Conservation (phyloP, 177 flowering plant species). For the Tripterygium wilfordii region DNA sequence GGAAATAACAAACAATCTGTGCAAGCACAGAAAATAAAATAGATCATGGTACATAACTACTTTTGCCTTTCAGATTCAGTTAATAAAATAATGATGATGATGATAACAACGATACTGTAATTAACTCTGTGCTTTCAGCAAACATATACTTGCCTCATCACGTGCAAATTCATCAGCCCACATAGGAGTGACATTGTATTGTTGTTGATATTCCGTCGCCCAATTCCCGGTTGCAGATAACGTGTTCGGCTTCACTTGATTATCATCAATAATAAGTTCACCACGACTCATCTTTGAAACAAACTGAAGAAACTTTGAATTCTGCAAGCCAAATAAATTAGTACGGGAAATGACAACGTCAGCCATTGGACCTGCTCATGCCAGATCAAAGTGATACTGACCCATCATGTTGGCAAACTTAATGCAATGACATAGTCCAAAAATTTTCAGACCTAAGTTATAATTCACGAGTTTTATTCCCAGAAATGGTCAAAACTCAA, state of each 20-base stretch:
- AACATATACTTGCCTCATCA: constrained; percentile 34
- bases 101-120: neutral
- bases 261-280: constrained; percentile 88
- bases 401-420: too few species aligned
- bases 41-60: neutral
- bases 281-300: constrained; percentile 99
- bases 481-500: too few species aligned
- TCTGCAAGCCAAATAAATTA: constrained; percentile 34
- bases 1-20: neutral
- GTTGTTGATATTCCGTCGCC: constrained; percentile 84
- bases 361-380: too few species aligned
- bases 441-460: too few species aligned
- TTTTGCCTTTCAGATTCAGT: neutral
- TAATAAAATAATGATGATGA: neutral
- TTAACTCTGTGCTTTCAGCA: neutral
- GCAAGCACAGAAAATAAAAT: neutral
- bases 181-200: constrained; percentile 40
- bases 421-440: too few species aligned
- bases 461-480: too few species aligned
- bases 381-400: too few species aligned
- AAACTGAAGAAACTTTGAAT: constrained; percentile 95
- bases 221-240: constrained; percentile 54
- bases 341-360: neutral
- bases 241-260: constrained; percentile 69
- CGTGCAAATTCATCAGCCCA: constrained; percentile 81